Conservation (phyloP, 352 stramenopile species). For the Thraustochytrium sp. region DNA sequence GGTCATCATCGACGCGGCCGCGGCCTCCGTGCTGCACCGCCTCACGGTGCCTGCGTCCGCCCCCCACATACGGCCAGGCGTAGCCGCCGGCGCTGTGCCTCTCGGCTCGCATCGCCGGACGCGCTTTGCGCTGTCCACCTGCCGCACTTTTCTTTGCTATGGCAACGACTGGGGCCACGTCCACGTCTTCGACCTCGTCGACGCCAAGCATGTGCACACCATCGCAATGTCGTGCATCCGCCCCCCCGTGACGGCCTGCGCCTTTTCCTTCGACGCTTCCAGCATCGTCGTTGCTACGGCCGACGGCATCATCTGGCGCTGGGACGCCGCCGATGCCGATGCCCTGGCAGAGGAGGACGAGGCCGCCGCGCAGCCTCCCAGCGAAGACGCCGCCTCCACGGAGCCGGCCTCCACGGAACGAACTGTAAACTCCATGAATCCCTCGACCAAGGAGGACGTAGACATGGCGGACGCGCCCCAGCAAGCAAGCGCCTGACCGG, state of each 20-base stretch:
- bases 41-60: neutral
- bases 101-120: neutral
- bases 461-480: too few species aligned
- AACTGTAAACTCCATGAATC: too few species aligned
- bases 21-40: neutral
- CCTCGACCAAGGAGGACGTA: too few species aligned
- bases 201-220: neutral
- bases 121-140: neutral
- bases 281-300: neutral
- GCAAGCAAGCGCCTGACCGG: too few species aligned
- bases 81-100: too few species aligned
- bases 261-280: neutral
- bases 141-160: neutral
- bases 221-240: conserved; percentile 9
- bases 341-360: neutral
- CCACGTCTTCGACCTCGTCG: neutral
- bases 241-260: neutral
- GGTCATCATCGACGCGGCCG: neutral
- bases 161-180: conserved; percentile 21
- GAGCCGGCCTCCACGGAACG: too few species aligned
- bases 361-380: neutral
- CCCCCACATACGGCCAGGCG: too few species aligned
- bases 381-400: too few species aligned
- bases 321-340: neutral
- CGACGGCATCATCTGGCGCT: conserved; percentile 5